Base-by-base conservation (phyloP, 169 alveolate genomes). In the Perkinsus marinus region DNA sequence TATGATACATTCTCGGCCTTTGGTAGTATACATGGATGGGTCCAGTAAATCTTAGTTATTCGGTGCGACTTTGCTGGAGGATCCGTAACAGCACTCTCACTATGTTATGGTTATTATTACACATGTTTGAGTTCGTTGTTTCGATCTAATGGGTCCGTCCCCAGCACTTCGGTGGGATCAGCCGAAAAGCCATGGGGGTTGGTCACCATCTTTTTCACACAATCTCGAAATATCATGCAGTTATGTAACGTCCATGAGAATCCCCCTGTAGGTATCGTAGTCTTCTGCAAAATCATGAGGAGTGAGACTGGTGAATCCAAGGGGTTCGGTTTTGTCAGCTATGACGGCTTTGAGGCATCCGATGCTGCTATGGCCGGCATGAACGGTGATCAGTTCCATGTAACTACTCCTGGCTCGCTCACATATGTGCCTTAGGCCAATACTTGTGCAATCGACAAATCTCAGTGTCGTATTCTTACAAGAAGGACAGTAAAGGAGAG, bases 321-420 rank as follows among this genome's bases (percentile, higher is more conserved):
- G 91, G 97, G 99, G 43, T 98, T 96, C 95, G 99, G 99, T 0
- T 98, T 99, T 92, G 98, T 99, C 37, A 96, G 98, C 91, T 98
- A 95, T 96, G 99, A 98, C 95, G 97, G 98, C 94, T 99, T 99
- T 95, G 99, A 99, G 92, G 97, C 99, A 39, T 97, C 99, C 69
- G 99, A 99, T 95, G 97, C 98, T n/a, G 99, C 99, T 17, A 96
- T 98, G 79, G 97, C 97, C 89, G 97, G 99, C 39, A 97, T 99
- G 99, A 98, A 98, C 93, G 46, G 46, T 41, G 98, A 97, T 38
- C n/a, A n/a, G 10, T 41, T 41, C 46, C 3, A 10, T 41, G 46
- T 3, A 3, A 41, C 46, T 10, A 10, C 10, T 10, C 10, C 10
- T 41, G 46, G 10, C 10, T 41, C 10, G 46, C 10, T 6, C 46